phyloP scores from a whole-genome alignment of 2,329 filamentous ascomycete species.

The Penicillium sp. region DNA sequence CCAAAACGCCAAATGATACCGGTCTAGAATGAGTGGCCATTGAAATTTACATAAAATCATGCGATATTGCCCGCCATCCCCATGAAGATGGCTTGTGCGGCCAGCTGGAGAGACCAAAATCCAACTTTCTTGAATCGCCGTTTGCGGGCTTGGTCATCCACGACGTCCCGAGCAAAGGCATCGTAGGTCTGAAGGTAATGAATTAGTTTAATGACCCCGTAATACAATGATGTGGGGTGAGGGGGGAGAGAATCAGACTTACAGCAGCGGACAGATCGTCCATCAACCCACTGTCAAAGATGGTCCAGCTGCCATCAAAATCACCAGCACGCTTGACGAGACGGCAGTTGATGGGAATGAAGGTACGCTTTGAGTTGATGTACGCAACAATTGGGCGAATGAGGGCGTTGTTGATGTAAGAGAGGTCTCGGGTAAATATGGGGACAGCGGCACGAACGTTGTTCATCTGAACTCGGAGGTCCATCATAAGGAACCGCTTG shows the following conservation, averaged over 20 bases:
- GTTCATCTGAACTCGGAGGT: constrained; percentile 91
- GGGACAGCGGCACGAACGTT: constrained; percentile 91
- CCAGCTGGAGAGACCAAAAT: constrained; percentile 90
- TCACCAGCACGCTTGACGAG: constrained; percentile 86
- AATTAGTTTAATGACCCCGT: background rate
- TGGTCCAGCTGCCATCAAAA: constrained; percentile 93
- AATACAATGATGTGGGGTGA: background rate
- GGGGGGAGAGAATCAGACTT: constrained; percentile 22
- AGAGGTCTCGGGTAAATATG: constrained; percentile 86
- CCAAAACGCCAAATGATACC: constrained; percentile 23
- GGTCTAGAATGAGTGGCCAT: background rate
- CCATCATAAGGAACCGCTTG: constrained; percentile 84
- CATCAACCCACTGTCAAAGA: constrained; percentile 91
- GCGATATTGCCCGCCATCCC: constrained; percentile 83
- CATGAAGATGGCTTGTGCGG: constrained; percentile 90
- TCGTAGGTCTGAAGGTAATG: constrained; percentile 67
- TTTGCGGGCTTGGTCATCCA: constrained; percentile 82
- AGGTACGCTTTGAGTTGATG: constrained; percentile 92
- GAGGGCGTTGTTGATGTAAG: constrained; percentile 93
- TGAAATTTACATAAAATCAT: constrained; percentile 36
- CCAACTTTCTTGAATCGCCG: constrained; percentile 92
- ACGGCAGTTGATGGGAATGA: constrained; percentile 92
- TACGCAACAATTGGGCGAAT: constrained; percentile 96
- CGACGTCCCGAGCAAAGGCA: constrained; percentile 87
- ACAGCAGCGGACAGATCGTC: constrained; percentile 86